Evolutionary conservation across 352 stramenopile genomes (phyloP).

Genomic region (Aphanomyces astaci): DNA sequence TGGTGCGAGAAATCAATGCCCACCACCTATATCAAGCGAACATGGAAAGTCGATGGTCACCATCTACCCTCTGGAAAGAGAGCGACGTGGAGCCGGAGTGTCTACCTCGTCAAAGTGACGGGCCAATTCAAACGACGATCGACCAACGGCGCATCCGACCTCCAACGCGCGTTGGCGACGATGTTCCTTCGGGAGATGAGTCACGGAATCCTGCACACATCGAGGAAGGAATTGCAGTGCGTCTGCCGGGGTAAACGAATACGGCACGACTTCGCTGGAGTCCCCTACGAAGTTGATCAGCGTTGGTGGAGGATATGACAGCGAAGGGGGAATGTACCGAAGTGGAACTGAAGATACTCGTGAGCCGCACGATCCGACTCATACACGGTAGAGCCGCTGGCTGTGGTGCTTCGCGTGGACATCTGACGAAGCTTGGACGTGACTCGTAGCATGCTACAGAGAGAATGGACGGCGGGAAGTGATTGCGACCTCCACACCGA

Average conservation of each 20-base stretch:
- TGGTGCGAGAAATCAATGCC: conserved; percentile 91
- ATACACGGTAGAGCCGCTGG: conserved; percentile 81
- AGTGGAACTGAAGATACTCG: conserved; percentile 90
- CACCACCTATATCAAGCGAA: conserved; percentile 40
- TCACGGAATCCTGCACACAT: conserved; percentile 64
- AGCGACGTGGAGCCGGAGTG: too few species aligned
- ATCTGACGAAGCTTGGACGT: background rate
- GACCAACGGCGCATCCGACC: conserved; percentile 91
- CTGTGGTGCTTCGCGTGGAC: conserved; percentile 64
- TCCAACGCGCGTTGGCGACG: conserved; percentile 84
- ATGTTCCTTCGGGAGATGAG: conserved; percentile 36
- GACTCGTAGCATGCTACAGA: background rate
- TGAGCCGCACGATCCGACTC: conserved; percentile 79
- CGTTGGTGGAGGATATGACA: too few species aligned
- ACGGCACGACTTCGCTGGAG: conserved; percentile 55
- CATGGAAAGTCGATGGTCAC: background rate
- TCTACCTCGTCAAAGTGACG: conserved; percentile 87
- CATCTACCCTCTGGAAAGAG: background rate
- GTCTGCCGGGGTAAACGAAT: conserved; percentile 61
- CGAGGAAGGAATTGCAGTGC: conserved; percentile 82
- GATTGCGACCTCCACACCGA: too few species aligned
- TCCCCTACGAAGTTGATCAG: too few species aligned
- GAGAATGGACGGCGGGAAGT: background rate
- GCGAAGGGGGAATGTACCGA: too few species aligned
- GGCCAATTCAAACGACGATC: conserved; percentile 89